Evolutionary conservation across 768 basidiomycete genomes (phyloP), one percentile per base, ranked within the genome.

Genomic region (Vararia minispora): DNA sequence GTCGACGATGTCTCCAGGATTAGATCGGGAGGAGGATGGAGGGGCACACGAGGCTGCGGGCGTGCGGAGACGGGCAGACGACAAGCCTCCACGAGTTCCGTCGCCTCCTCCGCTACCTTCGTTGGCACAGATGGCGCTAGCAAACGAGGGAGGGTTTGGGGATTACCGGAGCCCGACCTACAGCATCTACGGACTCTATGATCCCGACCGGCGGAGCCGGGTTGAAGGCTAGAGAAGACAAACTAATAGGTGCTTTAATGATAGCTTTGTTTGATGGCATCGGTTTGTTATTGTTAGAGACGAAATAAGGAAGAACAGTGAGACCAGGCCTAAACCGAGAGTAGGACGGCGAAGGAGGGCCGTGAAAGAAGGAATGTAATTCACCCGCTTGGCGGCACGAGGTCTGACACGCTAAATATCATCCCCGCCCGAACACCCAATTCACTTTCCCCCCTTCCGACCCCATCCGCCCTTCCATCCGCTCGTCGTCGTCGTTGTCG

Each of bases 121-220:
- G 18, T 55, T 87, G 37, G 64, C 80, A 7, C 85, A 86, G 58
- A 81, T 87, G 82, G 83, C 70, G 34, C 53, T 86, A 52, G 68
- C 72, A 2, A 72, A 80, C 40, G 69, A 72, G 4, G 71, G 76
- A 37, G 75, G 66, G 3, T 81, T 71, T 56, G 70, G 63, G 5
- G 72, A 72, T 33, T 86, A 87, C 44, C 66, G 75, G 44, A 84
- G 84, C 50, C 82, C 85, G 13, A 87, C 85, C 5, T 87, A 87
- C 48, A 88, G 84, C 53, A 72, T 88, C 39, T 87, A 80, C 51
- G 79, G 79, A 28, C 47, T 85, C 46, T 86, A 86, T 51, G 78
- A 74, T 37, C 64, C 58, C 20, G 76, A 76, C 30, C 60, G 73
- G 47, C 81, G 72, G 59, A 76, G 75, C 35, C 48, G 58, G 12